Percentiles rank a stretch among this genome's conserved stretches.
These are phyloP conservation scores for Aegilops umbellulata DNA, from an alignment of 176 grass and related monocot species.

Conservation along the genomic window DNA sequence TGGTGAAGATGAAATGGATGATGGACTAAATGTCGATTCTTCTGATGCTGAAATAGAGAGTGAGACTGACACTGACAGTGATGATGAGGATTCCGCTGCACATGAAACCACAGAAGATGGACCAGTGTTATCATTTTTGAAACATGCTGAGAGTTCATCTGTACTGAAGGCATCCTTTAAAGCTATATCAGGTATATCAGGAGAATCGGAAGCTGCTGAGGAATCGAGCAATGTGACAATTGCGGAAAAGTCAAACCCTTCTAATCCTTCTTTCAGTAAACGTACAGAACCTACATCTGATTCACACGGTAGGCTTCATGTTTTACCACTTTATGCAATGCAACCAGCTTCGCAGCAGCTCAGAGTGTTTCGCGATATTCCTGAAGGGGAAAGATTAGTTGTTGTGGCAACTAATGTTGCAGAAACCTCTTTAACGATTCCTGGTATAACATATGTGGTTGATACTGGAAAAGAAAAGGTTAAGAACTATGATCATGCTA, in stretches of 20 bases:
- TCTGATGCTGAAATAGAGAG: conserved; percentile 53
- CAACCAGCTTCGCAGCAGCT: conserved; percentile 77
- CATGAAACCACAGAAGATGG: conserved; percentile 40
- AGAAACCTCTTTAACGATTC: conserved; percentile 89
- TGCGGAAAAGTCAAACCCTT: conserved; percentile 23
- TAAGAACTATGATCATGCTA: conserved; percentile 72
- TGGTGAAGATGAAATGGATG: conserved; percentile 43
- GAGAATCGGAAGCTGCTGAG: conserved; percentile 9
- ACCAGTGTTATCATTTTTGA: conserved; percentile 57
- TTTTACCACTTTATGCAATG: conserved; percentile 84
- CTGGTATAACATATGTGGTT: conserved; percentile 86
- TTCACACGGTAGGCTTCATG: conserved; percentile 31
- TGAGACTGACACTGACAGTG: conserved; percentile 54
- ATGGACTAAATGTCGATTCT: conserved; percentile 28
- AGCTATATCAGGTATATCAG: conserved; percentile 48
- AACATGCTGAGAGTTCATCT: conserved; percentile 48
- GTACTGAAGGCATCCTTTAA: conserved; percentile 65
- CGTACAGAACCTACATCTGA: not conserved
- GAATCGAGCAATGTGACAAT: conserved; percentile 4
- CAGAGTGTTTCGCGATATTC: conserved; percentile 62
- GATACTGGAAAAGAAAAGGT: conserved; percentile 95
- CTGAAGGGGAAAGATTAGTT: conserved; percentile 72
- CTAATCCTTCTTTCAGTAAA: conserved; percentile 18
- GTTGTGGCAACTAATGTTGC: conserved; percentile 96
- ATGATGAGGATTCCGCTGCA: conserved; percentile 39